Base-by-base conservation (phyloP, 139 green algal genomes). In the Haematococcus sp. region DNA sequence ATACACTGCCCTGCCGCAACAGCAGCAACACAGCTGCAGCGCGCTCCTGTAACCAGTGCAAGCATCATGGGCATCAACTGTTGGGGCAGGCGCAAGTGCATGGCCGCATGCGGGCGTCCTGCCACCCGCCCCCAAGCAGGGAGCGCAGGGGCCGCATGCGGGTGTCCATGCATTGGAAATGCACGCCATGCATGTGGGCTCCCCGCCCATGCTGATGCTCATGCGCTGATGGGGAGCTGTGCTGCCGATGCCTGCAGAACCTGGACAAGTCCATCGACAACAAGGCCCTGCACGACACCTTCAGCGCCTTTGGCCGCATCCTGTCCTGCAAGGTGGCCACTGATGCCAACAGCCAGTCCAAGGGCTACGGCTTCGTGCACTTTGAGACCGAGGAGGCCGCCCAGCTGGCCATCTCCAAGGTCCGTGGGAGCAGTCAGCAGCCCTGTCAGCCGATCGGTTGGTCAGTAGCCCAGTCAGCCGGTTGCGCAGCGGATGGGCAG, bases 291-390 rank as follows among this genome's bases (percentile, higher is more conserved):
- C 93, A 97, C 78, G 94, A 98, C 85, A 97, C 92, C 35, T 97
- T 98, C 82, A 87, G 77, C 49, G 86, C 88, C 71, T 97, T 97
- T 72, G 94, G 94, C 78, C 84, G 86, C 72, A 97, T 98, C 76
- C 83, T 96, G 66, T 96, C 90, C 28, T 89, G 83, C 80, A 91
- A 92, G 79, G 86, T 93, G 19, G 84, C 82, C 54, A 88, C 70
- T 9, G 82, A 91, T 68, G 61, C 75, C 33, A 81, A 80, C 19
- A 86, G 87, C 63, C 55, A 86, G 51, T 93, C 87, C 77, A 93
- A 73, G 88, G 80, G 94, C 68, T 98, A 97, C 83, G 94, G 94
- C 70, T 98, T 97, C 78, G 93, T 98, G 54, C 94, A 98, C 81
- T 98, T 91, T 81, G 90, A 95, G 80, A 88, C 86, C 44, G 87